phyloP scores from a whole-genome alignment of 768 basidiomycete genomes.

The Pleurotus citrinopileatus region DNA sequence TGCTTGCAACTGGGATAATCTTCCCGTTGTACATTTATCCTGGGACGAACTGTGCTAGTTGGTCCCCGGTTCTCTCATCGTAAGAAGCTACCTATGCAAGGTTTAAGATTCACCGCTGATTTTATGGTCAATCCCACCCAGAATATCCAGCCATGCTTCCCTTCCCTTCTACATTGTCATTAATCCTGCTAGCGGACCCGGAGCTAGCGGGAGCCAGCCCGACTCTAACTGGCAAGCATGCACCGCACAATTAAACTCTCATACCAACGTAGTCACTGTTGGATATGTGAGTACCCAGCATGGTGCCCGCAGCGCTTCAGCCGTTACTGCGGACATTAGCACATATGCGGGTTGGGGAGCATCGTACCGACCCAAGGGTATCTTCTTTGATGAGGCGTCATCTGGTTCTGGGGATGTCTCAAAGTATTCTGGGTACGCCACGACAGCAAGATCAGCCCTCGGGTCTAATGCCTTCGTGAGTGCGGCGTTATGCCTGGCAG shows the following conservation, averaged over 20 bases:
- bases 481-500: constrained; percentile 1
- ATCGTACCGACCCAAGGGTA: constrained; percentile 27
- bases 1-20: constrained; percentile 23
- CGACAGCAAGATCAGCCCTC: constrained; percentile 17
- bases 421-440: constrained; percentile 21
- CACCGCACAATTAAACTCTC: constrained; percentile 17
- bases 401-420: constrained; percentile 15
- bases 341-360: constrained; percentile 28
- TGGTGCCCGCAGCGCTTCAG: constrained; percentile 17
- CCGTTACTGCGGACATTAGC: constrained; percentile 24
- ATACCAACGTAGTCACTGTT: constrained; percentile 24
- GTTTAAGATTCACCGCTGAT: not conserved
- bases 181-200: constrained; percentile 31
- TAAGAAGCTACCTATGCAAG: constrained; percentile 10
- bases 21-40: constrained; percentile 32
- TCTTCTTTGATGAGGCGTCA: constrained; percentile 34
- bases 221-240: constrained; percentile 28
- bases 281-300: constrained; percentile 30
- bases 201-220: constrained; percentile 21
- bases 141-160: constrained; percentile 23
- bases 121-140: constrained; percentile 6
- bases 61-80: constrained; percentile 24
- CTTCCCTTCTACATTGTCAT: constrained; percentile 28
- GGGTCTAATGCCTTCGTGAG: constrained; percentile 14
- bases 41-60: constrained; percentile 19